These are phyloP conservation scores for Psilocybe sp. DNA, from an alignment of 768 basidiomycete genomes.

Conservation along the genomic window DNA sequence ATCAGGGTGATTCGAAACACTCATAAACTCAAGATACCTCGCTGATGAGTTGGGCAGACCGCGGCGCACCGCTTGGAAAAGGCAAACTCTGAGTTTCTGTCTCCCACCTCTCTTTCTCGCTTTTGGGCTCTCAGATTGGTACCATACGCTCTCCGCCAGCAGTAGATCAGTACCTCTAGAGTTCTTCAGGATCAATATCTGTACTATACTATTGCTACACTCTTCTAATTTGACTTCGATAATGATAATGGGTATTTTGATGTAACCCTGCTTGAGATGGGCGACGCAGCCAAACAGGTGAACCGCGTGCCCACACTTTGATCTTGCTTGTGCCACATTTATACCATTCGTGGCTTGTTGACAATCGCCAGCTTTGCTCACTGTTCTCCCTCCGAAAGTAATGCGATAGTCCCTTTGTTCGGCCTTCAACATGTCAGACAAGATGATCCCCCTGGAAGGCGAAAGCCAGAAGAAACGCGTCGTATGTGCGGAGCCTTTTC, in stretches of 20 bases:
- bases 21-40: constrained; percentile 3
- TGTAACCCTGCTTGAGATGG: constrained; percentile 10
- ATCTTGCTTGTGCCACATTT: constrained; percentile 11
- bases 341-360: constrained; percentile 7
- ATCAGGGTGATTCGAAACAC: constrained; percentile 50
- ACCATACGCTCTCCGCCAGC: no score
- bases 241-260: constrained; percentile 5
- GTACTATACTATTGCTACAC: not conserved
- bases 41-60: constrained; percentile 28
- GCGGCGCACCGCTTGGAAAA: constrained; percentile 60
- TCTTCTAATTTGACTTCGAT: constrained; percentile 5
- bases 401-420: constrained; percentile 14
- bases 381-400: constrained; percentile 9
- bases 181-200: no score
- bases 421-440: constrained; percentile 35
- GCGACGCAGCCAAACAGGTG: constrained; percentile 20
- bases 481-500: constrained; percentile 45
- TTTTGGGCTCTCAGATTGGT: not conserved
- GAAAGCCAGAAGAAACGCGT: constrained; percentile 84
- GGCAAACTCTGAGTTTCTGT: constrained; percentile 48
- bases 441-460: constrained; percentile 65
- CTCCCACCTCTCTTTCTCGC: not conserved
- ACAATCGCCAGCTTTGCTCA: constrained; percentile 1
- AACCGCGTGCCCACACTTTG: constrained; percentile 3
- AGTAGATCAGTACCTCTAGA: no score